phyloP scores from a whole-genome alignment of 2,329 filamentous ascomycete genomes.

The Cercospora zeina region DNA sequence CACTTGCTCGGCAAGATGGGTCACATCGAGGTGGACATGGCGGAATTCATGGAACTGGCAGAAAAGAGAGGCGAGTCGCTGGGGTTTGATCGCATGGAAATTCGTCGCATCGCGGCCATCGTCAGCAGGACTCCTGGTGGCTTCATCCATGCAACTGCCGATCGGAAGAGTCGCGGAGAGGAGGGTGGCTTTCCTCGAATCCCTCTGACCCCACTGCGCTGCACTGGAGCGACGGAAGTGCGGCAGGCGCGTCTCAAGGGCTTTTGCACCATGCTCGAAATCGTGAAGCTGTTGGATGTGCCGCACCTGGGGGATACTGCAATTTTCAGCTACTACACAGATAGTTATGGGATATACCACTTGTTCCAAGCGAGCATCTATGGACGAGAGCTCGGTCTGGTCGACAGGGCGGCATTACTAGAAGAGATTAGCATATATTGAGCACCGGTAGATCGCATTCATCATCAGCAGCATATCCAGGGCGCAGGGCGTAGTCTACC shows the following conservation, averaged over 20 bases:
- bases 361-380: constrained; percentile 9
- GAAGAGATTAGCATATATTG: constrained; percentile 12
- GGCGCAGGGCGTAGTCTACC: neutral
- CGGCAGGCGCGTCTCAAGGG: neutral
- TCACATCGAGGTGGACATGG: neutral
- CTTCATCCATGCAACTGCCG: neutral
- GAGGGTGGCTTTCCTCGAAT: constrained; percentile 11
- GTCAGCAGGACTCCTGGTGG: neutral
- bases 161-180: neutral
- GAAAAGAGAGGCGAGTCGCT: neutral
- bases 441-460: neutral
- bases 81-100: neutral
- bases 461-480: neutral
- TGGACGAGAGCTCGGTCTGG: constrained; percentile 2
- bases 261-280: constrained; percentile 16
- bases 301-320: constrained; percentile 4
- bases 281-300: constrained; percentile 11
- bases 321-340: constrained; percentile 5
- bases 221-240: neutral
- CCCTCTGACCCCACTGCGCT: constrained; percentile 11
- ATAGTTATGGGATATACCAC: constrained; percentile 4
- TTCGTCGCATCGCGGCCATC: neutral
- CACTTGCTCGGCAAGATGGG: neutral
- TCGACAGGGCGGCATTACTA: constrained; percentile 15
- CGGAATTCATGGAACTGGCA: neutral